Evolutionary conservation across 139 green algal genomes (phyloP).

Genomic region (Tetradesmus lagerheimii): DNA sequence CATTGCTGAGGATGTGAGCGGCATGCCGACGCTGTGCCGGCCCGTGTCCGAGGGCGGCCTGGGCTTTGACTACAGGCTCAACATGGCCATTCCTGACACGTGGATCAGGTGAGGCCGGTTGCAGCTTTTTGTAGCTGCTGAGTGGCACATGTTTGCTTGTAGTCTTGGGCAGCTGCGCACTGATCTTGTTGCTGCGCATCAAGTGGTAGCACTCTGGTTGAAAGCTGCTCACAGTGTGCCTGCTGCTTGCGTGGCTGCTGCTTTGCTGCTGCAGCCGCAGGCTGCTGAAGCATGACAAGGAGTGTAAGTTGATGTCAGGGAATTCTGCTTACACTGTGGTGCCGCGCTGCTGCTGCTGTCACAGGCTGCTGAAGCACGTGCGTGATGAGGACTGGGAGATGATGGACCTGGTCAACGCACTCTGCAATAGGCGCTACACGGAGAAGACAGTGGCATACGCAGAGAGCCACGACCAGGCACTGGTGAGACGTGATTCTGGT

Average conservation of each 20-base stretch:
- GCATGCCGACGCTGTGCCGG: conserved; percentile 94
- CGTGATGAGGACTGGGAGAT: conserved; percentile 88
- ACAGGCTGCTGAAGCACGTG: conserved; percentile 71
- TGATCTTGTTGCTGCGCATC: too few species aligned
- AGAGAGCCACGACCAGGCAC: conserved; percentile 91
- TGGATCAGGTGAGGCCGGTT: conserved; percentile 85
- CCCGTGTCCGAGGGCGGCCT: conserved; percentile 90
- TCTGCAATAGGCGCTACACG: conserved; percentile 92
- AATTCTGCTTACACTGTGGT: background rate
- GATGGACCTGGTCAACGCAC: conserved; percentile 80
- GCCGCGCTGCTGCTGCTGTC: background rate
- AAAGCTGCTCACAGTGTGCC: too few species aligned
- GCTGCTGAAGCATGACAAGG: too few species aligned
- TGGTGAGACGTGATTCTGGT: conserved; percentile 77
- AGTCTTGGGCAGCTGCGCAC: too few species aligned
- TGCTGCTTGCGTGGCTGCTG: too few species aligned
- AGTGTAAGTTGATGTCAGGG: too few species aligned
- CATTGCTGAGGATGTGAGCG: conserved; percentile 96
- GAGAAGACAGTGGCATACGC: conserved; percentile 90
- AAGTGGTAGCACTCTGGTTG: too few species aligned
- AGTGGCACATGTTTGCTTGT: too few species aligned
- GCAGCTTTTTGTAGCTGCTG: too few species aligned
- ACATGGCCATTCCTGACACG: conserved; percentile 95
- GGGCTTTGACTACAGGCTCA: conserved; percentile 95
- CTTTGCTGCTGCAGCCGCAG: too few species aligned